Evolutionary conservation across 1,284 basidiomycete genomes (phyloP).

Genomic region (Heterobasidion irregulare): DNA sequence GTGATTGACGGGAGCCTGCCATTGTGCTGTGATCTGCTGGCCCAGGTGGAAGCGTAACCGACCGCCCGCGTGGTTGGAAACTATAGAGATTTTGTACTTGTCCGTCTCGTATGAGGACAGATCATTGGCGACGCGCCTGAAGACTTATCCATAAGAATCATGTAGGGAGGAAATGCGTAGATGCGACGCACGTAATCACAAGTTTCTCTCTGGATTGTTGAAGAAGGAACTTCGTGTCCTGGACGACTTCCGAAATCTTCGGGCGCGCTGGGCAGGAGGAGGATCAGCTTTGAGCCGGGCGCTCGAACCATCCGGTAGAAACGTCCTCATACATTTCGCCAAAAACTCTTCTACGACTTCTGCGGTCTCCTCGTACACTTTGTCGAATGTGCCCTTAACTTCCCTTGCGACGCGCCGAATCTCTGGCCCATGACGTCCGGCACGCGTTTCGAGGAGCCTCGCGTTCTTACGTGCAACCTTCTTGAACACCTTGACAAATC

Average conservation of each 20-base stretch:
- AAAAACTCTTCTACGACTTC: constrained; percentile 91
- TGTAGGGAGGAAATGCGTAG: background rate
- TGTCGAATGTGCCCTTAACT: constrained; percentile 89
- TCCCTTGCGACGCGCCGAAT: constrained; percentile 74
- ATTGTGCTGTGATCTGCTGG: constrained; percentile 80
- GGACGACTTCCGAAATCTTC: constrained; percentile 72
- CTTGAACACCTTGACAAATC: constrained; percentile 94
- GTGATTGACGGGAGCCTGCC: constrained; percentile 84
- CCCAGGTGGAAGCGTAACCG: constrained; percentile 79
- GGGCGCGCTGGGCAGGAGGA: constrained; percentile 34
- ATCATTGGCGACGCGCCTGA: constrained; percentile 76
- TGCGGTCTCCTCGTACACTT: constrained; percentile 89
- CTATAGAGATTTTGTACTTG: constrained; percentile 67
- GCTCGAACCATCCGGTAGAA: background rate
- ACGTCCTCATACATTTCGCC: constrained; percentile 63
- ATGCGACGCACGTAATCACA: constrained; percentile 69
- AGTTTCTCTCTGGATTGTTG: constrained; percentile 86
- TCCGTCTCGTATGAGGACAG: constrained; percentile 71
- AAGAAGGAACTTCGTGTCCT: constrained; percentile 89
- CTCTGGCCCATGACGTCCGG: constrained; percentile 66
- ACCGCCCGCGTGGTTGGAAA: constrained; percentile 40
- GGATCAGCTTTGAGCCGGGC: background rate
- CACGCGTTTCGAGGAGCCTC: constrained; percentile 57
- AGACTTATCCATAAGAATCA: constrained; percentile 1
- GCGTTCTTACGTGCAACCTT: constrained; percentile 81